phyloP scores from a whole-genome alignment of 768 basidiomycete genomes.

The button mushroom (Agaricus bisporus) region DNA sequence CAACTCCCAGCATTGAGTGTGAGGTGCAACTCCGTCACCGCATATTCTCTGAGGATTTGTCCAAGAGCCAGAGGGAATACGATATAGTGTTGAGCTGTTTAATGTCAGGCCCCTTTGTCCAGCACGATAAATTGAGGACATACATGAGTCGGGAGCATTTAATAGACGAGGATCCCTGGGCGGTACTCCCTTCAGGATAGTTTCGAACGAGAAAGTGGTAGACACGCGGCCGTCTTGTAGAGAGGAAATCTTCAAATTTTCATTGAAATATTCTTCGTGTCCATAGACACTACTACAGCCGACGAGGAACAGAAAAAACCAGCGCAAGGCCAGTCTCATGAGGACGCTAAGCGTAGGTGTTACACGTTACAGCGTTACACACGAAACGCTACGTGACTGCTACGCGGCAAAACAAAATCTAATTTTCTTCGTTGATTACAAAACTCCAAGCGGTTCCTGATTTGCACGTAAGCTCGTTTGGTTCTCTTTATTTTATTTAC shows the following conservation, averaged over 20 bases:
- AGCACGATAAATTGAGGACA: constrained; percentile 3
- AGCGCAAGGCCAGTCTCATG: constrained; percentile 8
- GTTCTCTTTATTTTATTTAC: not conserved
- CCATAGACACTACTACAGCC: constrained; percentile 15
- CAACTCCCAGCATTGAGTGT: constrained; percentile 90
- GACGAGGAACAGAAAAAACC: constrained; percentile 1
- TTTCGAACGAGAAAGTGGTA: constrained; percentile 76
- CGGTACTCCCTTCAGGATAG: constrained; percentile 43
- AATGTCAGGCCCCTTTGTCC: not conserved
- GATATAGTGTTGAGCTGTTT: constrained; percentile 75
- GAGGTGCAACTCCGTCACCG: constrained; percentile 83
- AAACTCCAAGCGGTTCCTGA: not conserved
- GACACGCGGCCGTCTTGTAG: constrained; percentile 80
- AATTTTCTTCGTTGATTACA: not conserved
- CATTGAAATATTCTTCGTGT: constrained; percentile 41
- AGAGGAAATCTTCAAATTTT: constrained; percentile 38
- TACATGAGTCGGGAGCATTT: constrained; percentile 44
- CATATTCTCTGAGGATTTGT: constrained; percentile 80
- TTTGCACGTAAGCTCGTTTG: not conserved
- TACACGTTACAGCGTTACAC: too few relatives aligned
- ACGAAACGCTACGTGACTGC: not conserved
- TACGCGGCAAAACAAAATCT: not conserved
- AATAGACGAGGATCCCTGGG: constrained; percentile 52
- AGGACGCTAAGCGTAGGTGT: not conserved
- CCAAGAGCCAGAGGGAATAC: constrained; percentile 84